Percentiles rank a stretch among this genome's conserved stretches.
These are phyloP conservation scores for Rhipidocladum racemiflorum DNA, from an alignment of 176 grass and related monocot species.

Conservation along the genomic window DNA sequence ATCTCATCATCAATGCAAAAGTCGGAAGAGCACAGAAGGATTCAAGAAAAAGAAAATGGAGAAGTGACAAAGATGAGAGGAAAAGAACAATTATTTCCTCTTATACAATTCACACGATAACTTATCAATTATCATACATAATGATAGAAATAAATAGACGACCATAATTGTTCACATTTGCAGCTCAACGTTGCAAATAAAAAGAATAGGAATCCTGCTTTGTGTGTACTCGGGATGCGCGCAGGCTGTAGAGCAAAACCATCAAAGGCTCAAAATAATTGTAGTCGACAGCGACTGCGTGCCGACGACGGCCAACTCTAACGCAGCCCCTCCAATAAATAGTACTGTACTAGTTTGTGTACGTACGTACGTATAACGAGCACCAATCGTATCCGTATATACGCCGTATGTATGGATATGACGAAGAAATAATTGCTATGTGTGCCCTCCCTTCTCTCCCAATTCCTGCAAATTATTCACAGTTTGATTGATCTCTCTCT, in stretches of 20 bases:
- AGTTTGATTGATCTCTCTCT: not conserved
- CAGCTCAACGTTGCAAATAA: not conserved
- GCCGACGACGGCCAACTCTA: not conserved
- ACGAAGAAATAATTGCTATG: slow-evolving; percentile 35
- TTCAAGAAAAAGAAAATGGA: not conserved
- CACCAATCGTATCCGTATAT: slow-evolving; percentile 24
- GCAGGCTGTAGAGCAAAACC: slow-evolving; percentile 19
- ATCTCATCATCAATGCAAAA: not conserved
- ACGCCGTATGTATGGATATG: slow-evolving; percentile 38
- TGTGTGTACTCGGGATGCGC: not conserved
- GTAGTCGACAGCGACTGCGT: not conserved
- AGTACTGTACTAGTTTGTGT: not conserved
- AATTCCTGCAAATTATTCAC: slow-evolving; percentile 34
- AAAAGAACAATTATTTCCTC: slow-evolving; percentile 8
- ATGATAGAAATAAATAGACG: not conserved
- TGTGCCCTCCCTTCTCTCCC: slow-evolving; percentile 15
- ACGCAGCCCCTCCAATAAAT: slow-evolving; percentile 16
- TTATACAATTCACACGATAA: not conserved
- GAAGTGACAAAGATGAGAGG: not conserved
- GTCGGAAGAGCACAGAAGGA: too few relatives aligned
- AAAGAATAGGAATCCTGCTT: not conserved
- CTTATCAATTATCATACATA: not conserved
- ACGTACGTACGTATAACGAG: not conserved
- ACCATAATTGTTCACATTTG: not conserved
- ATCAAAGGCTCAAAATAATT: not conserved